Base-by-base conservation (phyloP, 495 filamentous ascomycete genomes). In the Chaetomium cochliodes region DNA sequence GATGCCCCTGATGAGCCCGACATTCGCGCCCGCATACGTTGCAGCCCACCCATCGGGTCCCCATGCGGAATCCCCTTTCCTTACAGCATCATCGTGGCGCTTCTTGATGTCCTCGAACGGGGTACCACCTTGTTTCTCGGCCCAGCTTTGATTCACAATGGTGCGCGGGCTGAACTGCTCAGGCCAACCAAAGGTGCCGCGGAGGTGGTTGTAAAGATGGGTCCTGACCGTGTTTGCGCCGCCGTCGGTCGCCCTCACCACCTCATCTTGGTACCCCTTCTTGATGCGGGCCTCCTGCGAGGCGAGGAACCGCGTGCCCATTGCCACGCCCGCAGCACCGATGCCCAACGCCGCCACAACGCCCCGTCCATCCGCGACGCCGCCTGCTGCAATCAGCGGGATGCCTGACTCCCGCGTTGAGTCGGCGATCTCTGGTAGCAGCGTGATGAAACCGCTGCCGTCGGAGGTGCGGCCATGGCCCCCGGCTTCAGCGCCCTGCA, bases 261-360 rank as follows among this genome's bases (percentile, higher is more conserved):
- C 97, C 65, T 91, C 86, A 69, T 91, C 80, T 81, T 96, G 97
- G 73, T 97, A 88, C 46, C 92, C 94, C 62, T 87, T 74, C 70
- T 93, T 90, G 61, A 98, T 92, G 3, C 93, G 92, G 46, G 92
- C 88, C 73, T 97, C 91, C 11, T 89, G 81, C 4, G 90, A 92
- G 70, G 88, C 90, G 85, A 96, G 92, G 75, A 97, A 96, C 22
- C 92, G 79, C 15, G 92, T 97, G 15, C 91, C 92, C 91, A 96
- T 91, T 73, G 94, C 96, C 65, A 93, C 93, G 46, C 92, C 93
- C 69, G 92, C 92, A 0, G 93, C 93, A 2, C 93, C 93, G 22
- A 97, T 82, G 9, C 85, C 84, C 64, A 98, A 73, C 26, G 93
- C 93, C 5, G 92, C 92, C 1, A 91, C 92, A 3, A 96, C 80